These are phyloP conservation scores for Alternaria panax DNA, from an alignment of 2,329 filamentous ascomycete species.

Conservation along the genomic window DNA sequence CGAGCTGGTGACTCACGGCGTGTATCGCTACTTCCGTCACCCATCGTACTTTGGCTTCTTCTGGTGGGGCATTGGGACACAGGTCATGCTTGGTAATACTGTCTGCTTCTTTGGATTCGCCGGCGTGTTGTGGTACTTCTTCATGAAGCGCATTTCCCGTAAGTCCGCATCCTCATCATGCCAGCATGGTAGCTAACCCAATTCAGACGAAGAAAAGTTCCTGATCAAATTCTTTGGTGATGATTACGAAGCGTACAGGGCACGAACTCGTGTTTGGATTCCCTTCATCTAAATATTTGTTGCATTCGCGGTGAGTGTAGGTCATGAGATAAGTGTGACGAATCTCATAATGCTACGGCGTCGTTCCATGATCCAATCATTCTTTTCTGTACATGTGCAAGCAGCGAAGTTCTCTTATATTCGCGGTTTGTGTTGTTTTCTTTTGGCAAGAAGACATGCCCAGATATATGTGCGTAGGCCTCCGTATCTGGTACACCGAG, in stretches of 20 bases:
- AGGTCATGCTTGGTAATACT: slow-evolving; percentile 85
- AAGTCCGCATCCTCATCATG: slow-evolving; percentile 42
- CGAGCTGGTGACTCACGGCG: slow-evolving; percentile 79
- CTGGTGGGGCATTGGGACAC: slow-evolving; percentile 96
- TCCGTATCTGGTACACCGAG: neutral
- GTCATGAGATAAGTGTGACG: neutral
- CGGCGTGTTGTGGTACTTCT: slow-evolving; percentile 84
- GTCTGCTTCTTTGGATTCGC: slow-evolving; percentile 79
- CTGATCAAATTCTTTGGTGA: slow-evolving; percentile 83
- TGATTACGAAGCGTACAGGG: slow-evolving; percentile 78
- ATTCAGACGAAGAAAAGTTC: slow-evolving; percentile 75
- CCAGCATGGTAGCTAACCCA: slow-evolving; percentile 6
- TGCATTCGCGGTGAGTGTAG: neutral
- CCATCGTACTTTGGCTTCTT: slow-evolving; percentile 98
- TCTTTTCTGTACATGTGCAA: neutral
- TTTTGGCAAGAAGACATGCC: neutral
- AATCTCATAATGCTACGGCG: neutral
- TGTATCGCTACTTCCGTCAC: slow-evolving; percentile 80
- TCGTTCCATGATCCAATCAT: neutral
- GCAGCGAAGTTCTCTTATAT: neutral
- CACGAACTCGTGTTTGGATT: slow-evolving; percentile 77
- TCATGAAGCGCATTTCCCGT: slow-evolving; percentile 73
- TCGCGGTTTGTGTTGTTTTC: no score
- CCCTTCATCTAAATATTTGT: slow-evolving; percentile 67
- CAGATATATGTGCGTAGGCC: neutral